These are phyloP conservation scores for Hypoxylon rubiginosum DNA, from an alignment of 2,329 filamentous ascomycete genomes.

Conservation along the genomic window DNA sequence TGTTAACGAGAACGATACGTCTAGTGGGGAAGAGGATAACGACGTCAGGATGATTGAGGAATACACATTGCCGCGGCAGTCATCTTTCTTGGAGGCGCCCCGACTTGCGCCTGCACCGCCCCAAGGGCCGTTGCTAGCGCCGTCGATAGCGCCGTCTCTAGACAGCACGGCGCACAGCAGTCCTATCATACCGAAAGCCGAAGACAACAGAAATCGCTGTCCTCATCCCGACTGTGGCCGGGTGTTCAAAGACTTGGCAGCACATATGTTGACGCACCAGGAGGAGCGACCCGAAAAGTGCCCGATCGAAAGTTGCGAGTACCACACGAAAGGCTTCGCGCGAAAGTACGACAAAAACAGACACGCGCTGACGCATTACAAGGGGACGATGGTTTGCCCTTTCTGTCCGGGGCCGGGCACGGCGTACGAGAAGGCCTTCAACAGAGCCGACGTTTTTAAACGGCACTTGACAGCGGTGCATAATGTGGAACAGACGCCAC, in stretches of 20 bases:
- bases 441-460: slow-evolving; percentile 96
- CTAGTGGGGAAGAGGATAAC: slow-evolving; percentile 67
- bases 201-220: slow-evolving; percentile 67
- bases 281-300: slow-evolving; percentile 94
- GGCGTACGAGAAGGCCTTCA: slow-evolving; percentile 93
- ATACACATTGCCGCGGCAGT: slow-evolving; percentile 58
- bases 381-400: slow-evolving; percentile 96
- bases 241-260: slow-evolving; percentile 90
- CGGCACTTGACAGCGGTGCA: slow-evolving; percentile 91
- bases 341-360: slow-evolving; percentile 97
- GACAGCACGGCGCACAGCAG: slow-evolving; percentile 53
- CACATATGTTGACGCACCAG: slow-evolving; percentile 95
- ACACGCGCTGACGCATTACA: slow-evolving; percentile 95
- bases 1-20: slow-evolving; percentile 61
- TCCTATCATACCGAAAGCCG: slow-evolving; percentile 50
- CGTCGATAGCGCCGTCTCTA: slow-evolving; percentile 51
- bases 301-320: slow-evolving; percentile 91
- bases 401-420: slow-evolving; percentile 93
- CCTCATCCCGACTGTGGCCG: slow-evolving; percentile 87
- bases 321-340: slow-evolving; percentile 91
- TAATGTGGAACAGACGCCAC: slow-evolving; percentile 91
- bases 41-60: slow-evolving; percentile 61
- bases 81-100: slow-evolving; percentile 51
- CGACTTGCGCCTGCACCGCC: slow-evolving; percentile 52
- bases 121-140: slow-evolving; percentile 50